Evolutionary conservation across 2,329 filamentous ascomycete species (phyloP).

Genomic region (Geosmithia morbida): DNA sequence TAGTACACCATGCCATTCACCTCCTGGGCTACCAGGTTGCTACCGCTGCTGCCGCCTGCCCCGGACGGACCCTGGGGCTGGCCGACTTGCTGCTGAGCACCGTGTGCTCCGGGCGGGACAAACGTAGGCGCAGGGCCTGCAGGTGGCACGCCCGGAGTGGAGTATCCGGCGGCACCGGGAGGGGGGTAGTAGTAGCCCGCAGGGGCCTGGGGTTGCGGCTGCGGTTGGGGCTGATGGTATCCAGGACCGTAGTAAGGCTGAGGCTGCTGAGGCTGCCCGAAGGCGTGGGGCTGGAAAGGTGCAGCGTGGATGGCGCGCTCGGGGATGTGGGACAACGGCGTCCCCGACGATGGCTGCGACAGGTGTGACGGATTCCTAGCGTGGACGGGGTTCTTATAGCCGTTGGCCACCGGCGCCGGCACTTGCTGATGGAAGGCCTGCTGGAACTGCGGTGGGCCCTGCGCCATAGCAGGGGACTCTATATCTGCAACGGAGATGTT

Average conservation of each 20-base stretch:
- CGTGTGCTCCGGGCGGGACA: constrained; percentile 37
- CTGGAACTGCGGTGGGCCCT: constrained; percentile 61
- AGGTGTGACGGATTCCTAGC: constrained; percentile 54
- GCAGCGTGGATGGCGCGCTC: constrained; percentile 84
- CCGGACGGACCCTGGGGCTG: constrained; percentile 16
- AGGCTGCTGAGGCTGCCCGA: constrained; percentile 27
- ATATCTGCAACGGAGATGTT: constrained; percentile 86
- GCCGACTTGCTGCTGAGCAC: constrained; percentile 23
- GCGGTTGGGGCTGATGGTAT: constrained; percentile 10
- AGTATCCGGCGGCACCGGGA: background rate
- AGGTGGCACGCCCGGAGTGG: constrained; percentile 6
- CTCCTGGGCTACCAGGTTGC: constrained; percentile 61
- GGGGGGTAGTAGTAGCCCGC: background rate
- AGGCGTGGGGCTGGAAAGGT: constrained; percentile 69
- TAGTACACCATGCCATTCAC: constrained; percentile 95
- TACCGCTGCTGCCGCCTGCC: constrained; percentile 10
- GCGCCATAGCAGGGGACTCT: constrained; percentile 56
- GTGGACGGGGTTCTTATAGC: constrained; percentile 45
- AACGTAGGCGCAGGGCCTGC: constrained; percentile 37
- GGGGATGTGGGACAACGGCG: constrained; percentile 81
- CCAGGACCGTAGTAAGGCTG: constrained; percentile 38
- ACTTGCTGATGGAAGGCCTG: constrained; percentile 92
- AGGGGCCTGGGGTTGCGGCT: constrained; percentile 18
- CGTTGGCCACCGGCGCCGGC: constrained; percentile 54
- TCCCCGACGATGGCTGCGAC: constrained; percentile 57